Base-by-base conservation (phyloP, 202 grass and related monocot species). In the Brachypodium distachyon region DNA sequence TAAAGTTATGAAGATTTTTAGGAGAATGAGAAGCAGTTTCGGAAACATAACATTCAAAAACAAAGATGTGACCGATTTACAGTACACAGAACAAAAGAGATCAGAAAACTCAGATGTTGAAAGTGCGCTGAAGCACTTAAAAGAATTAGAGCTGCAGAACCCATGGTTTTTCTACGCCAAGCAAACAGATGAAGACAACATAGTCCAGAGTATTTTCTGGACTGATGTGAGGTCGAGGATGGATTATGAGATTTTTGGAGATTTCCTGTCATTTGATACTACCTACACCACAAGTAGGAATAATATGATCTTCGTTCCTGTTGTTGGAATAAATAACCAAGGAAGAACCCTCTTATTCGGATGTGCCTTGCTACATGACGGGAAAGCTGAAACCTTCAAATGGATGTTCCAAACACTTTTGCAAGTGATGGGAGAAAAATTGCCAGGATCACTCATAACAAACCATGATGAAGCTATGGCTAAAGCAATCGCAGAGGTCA, bases 321-420 rank as follows among this genome's bases (percentile, higher is more conserved):
- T 85, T 40, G 37, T 63, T 49, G 82, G 65, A 14, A 61, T 79
- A 41, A 85, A 85, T 71, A 77, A 67, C 44, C 66, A 85, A 80
- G 82, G 76, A 0, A n/a, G 69, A 28, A 52, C 47, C 13, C 51
- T 85, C 10, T 7, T 79, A 12, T 79, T 85, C 18, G 76, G 75
- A 56, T 79, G 82, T 0, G 67, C 76, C 18, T 50, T 80, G 50
- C 27, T 85, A 39, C 18, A 61, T 12, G 41, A 85, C 62, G 22
- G 73, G 33, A 42, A 67, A 18, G 39, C 66, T 9, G 49, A 73
- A 12, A 66, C 64, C 18, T 80, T 63, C 27, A 27, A 73, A 23
- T 87, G 70, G 77, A 23, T 77, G 41, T 53, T 62, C 21, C 40
- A 25, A 21, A 70, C 48, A 3, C 82, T 49, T 36, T 36, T 82